Percentiles rank a stretch among this genome's conserved stretches.
phyloP scores from a whole-genome alignment of 768 basidiomycete genomes.

The Gloeopeniophorella convolvens region DNA sequence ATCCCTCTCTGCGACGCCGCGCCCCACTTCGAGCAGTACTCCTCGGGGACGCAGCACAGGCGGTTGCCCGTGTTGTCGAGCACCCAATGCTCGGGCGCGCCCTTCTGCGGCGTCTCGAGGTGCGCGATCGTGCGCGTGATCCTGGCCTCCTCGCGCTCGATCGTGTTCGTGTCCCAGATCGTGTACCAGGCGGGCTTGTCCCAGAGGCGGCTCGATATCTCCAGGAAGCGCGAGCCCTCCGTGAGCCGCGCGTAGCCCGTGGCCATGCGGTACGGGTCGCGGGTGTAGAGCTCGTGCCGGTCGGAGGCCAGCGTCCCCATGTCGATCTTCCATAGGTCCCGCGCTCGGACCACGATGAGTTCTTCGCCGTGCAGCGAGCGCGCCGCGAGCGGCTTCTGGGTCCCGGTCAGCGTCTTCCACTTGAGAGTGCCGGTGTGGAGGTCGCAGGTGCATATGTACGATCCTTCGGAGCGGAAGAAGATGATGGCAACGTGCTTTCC shows the following conservation, averaged over 20 bases:
- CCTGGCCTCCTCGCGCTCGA: background rate
- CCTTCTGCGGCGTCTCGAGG: constrained; percentile 5
- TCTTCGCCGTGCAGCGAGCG: constrained; percentile 4
- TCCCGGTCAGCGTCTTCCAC: constrained; percentile 9
- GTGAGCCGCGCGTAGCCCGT: constrained; percentile 8
- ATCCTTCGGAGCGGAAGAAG: constrained; percentile 5
- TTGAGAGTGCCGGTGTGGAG: constrained; percentile 9
- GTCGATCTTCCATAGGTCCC: constrained; percentile 13
- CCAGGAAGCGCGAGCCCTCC: background rate
- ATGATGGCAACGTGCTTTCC: constrained; percentile 4
- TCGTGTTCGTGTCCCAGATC: constrained; percentile 6
- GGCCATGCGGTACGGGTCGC: constrained; percentile 10
- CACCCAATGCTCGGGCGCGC: constrained; percentile 7
- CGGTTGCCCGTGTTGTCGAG: constrained; percentile 11
- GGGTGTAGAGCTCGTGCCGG: constrained; percentile 4
- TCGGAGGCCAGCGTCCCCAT: background rate
- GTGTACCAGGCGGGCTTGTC: constrained; percentile 8
- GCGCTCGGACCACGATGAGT: constrained; percentile 8
- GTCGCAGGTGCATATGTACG: constrained; percentile 11
- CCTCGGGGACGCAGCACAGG: constrained; percentile 13
- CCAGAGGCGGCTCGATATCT: constrained; percentile 11
- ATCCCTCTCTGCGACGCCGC: constrained; percentile 1
- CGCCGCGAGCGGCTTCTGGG: constrained; percentile 4
- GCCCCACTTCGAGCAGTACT: constrained; percentile 11
- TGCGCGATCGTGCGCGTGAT: background rate